Base-by-base conservation (phyloP, 345 rosid species). In the Hibiscus trionum region DNA sequence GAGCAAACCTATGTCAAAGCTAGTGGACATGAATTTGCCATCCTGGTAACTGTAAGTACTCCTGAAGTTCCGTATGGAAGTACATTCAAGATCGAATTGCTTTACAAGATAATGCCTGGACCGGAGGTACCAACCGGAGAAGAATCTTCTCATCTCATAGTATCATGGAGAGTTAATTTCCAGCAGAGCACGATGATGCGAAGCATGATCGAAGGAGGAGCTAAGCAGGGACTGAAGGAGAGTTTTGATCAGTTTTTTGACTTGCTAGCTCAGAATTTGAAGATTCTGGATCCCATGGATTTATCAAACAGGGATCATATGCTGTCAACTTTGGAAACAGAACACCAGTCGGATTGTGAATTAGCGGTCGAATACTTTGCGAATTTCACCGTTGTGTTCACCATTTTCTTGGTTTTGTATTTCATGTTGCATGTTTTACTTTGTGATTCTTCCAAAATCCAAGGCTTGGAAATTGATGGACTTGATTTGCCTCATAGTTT, bases 151-250 rank as follows among this genome's bases (percentile, higher is more conserved):
- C 87, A 53, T 17, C 85, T 91, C 39, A 53, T 80, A n/a, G 73
- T 91, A 74, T 90, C 97, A 15, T 94, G 96, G 98, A 89, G 83
- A 52, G 78, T 90, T 64, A 77, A 77, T 17, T 91, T 94, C 75
- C 81, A 53, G 72, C 94, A 87, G n/a, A 85, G 73, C 81, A 84
- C 89, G 52, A 77, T 90, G 81, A 88, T 94, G 93, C 90, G 79
- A 83, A 83, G 90, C 68, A 86, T 94, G 94, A 91, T 91, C 74
- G 93, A 88, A 86, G 89, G 90, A 62, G 98, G 97, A 60, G 93
- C 75, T 68, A 85, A 79, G 82, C 91, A 90, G 82, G 97, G 98
- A 27, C 69, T 94, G 56, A 87, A 79, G 72, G 93, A 88, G 59
- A 86, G 90, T 80, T 94, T 91, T 77, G 89, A 82, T n/a, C 82